Percentiles rank a stretch among this genome's conserved stretches.
Evolutionary conservation across 805 yeast species (phyloP).

Genomic region (Wickerhamiella occidentalis): DNA sequence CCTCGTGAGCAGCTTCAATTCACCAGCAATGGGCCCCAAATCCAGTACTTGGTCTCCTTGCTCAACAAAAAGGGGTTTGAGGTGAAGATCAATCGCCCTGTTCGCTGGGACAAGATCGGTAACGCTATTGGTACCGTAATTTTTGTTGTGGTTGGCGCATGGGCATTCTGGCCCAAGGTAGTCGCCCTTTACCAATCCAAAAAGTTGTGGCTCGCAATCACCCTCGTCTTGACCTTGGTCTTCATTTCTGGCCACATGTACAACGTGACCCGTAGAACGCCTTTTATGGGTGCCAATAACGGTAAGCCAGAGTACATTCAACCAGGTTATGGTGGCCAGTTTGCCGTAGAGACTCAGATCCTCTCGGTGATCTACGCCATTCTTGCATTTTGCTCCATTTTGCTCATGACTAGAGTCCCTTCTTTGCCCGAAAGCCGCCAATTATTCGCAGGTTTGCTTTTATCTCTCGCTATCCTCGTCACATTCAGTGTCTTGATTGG

Average conservation of each 20-base stretch:
- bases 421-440: constrained; percentile 35
- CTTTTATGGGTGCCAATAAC: constrained; percentile 32
- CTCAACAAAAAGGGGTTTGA: constrained; percentile 19
- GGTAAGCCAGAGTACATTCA: constrained; percentile 42
- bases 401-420: constrained; percentile 49
- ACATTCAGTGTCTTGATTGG: constrained; percentile 52
- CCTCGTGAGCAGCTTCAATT: constrained; percentile 23
- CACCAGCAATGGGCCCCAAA: constrained; percentile 19
- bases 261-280: constrained; percentile 68
- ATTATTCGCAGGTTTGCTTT: constrained; percentile 36
- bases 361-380: constrained; percentile 48
- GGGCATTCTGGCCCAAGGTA: constrained; percentile 27
- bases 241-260: constrained; percentile 90
- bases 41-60: constrained; percentile 21
- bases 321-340: constrained; percentile 62
- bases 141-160: constrained; percentile 11
- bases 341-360: constrained; percentile 82
- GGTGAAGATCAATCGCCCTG: constrained; percentile 26
- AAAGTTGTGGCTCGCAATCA: constrained; percentile 58
- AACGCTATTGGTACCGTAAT: constrained; percentile 16
- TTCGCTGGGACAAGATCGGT: constrained; percentile 22
- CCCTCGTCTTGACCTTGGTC: constrained; percentile 52
- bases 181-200: constrained; percentile 36
- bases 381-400: constrained; percentile 47
- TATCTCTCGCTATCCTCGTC: constrained; percentile 38